A percentile compares a stretch with the other conserved stretches of the same genome.
phyloP scores from a whole-genome alignment of 129 eudicot species.

The Flaveria linearis region DNA sequence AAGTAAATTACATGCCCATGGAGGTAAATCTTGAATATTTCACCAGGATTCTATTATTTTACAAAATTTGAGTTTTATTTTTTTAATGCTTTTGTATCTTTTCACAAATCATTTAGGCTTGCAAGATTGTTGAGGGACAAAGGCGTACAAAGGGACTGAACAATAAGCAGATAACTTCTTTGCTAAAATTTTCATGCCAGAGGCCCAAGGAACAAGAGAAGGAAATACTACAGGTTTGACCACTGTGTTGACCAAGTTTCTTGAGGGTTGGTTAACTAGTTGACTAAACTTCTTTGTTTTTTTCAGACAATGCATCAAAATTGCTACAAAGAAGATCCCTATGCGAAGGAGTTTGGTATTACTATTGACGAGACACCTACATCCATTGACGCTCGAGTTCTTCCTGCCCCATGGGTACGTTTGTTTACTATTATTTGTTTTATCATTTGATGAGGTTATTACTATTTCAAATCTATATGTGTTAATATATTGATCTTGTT shows the following conservation, averaged over 20 bases:
- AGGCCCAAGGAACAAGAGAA: slow-evolving; percentile 67
- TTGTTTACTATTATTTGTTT: not conserved
- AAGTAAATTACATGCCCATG: slow-evolving; percentile 87
- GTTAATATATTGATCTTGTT: slow-evolving; percentile 7
- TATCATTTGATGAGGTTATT: not conserved
- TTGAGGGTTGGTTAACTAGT: not conserved
- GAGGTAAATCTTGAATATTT: slow-evolving; percentile 46
- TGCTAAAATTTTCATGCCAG: slow-evolving; percentile 70
- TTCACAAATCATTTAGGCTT: slow-evolving; percentile 45
- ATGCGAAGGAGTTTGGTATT: slow-evolving; percentile 68
- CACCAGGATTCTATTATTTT: not conserved
- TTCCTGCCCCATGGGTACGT: slow-evolving; percentile 82
- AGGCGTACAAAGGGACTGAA: slow-evolving; percentile 70
- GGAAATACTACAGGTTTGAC: slow-evolving; percentile 65
- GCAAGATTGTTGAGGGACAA: slow-evolving; percentile 94
- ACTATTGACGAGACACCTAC: slow-evolving; percentile 59
- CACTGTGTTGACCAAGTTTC: not conserved
- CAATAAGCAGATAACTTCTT: slow-evolving; percentile 72
- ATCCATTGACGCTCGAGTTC: slow-evolving; percentile 72
- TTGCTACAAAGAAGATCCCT: slow-evolving; percentile 62
- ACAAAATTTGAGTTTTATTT: not conserved
- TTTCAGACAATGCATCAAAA: slow-evolving; percentile 63
- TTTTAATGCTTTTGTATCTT: not conserved
- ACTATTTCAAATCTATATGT: not conserved
- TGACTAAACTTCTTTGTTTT: slow-evolving; percentile 16